Evolutionary conservation across 2,329 filamentous ascomycete species (phyloP).

Genomic region (Calonectria fujianensis): DNA sequence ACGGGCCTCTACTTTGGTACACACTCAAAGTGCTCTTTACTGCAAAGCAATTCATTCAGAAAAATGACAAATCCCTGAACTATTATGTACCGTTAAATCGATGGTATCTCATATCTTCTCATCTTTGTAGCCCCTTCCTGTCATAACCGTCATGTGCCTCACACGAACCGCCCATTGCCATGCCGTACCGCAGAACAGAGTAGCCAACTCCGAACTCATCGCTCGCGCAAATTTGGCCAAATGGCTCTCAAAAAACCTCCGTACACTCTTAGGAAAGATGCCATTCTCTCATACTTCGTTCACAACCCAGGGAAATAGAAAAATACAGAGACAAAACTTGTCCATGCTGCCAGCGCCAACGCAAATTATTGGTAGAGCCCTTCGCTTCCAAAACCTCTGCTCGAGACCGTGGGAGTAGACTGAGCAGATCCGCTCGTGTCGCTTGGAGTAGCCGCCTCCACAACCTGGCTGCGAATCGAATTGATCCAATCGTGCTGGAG

Average conservation of each 20-base stretch:
- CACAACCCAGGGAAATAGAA: constrained; percentile 4
- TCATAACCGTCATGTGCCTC: constrained; percentile 50
- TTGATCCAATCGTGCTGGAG: constrained; percentile 95
- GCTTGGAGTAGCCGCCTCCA: constrained; percentile 78
- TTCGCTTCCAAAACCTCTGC: constrained; percentile 56
- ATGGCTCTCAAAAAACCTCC: constrained; percentile 44
- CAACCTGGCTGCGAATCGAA: constrained; percentile 78
- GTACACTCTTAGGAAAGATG: constrained; percentile 40
- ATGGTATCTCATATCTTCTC: constrained; percentile 49
- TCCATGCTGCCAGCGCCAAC: constrained; percentile 12
- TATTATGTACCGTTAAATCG: constrained; percentile 46
- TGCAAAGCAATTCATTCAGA: not conserved
- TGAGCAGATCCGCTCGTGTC: constrained; percentile 68
- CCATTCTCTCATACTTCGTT: constrained; percentile 37
- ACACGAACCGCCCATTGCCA: constrained; percentile 47
- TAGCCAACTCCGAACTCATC: constrained; percentile 53
- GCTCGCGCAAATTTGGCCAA: constrained; percentile 48
- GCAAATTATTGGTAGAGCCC: constrained; percentile 55
- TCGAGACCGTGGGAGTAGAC: constrained; percentile 60
- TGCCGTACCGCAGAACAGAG: constrained; percentile 49
- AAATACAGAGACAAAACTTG: not conserved
- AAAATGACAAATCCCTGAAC: constrained; percentile 26
- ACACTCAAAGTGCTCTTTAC: not conserved
- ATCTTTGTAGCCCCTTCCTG: constrained; percentile 47
- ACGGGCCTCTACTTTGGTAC: not conserved